Evolutionary conservation across 352 stramenopile genomes (phyloP).

Genomic region (Pythium folliculosum): DNA sequence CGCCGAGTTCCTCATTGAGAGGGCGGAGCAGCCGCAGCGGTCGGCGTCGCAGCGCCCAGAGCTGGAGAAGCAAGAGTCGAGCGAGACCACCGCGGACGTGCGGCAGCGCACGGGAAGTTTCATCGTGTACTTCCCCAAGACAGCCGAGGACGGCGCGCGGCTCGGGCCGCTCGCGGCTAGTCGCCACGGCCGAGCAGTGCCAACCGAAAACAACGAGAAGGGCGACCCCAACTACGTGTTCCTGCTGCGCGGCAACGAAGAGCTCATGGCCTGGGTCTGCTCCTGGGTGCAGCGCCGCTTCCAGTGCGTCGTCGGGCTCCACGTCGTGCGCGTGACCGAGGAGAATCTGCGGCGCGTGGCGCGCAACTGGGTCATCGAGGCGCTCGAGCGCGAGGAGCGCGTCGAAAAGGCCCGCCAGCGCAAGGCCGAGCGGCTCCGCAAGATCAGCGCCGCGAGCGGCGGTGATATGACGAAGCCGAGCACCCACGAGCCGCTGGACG

Average conservation of each 20-base stretch:
- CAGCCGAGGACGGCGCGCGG: slow-evolving; percentile 7
- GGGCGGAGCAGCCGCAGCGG: slow-evolving; percentile 20
- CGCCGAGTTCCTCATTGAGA: slow-evolving; percentile 25
- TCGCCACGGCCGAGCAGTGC: neutral
- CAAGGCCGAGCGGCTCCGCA: slow-evolving; percentile 17
- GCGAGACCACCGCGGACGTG: slow-evolving; percentile 2
- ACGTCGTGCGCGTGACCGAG: slow-evolving; percentile 27
- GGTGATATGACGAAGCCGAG: neutral
- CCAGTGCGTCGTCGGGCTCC: slow-evolving; percentile 35
- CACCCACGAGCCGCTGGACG: neutral
- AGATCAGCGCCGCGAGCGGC: slow-evolving; percentile 12
- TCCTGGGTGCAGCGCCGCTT: slow-evolving; percentile 38
- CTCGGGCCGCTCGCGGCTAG: neutral
- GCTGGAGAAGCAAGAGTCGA: neutral
- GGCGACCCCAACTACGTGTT: slow-evolving; percentile 29
- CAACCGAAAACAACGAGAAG: neutral
- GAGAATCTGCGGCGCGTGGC: slow-evolving; percentile 26
- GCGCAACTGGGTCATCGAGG: slow-evolving; percentile 20
- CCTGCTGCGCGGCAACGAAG: slow-evolving; percentile 35
- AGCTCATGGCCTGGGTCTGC: slow-evolving; percentile 33
- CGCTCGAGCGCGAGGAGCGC: slow-evolving; percentile 22
- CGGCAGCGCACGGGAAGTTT: slow-evolving; percentile 18
- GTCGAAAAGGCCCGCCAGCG: neutral
- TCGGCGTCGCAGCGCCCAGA: slow-evolving; percentile 4
- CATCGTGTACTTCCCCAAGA: slow-evolving; percentile 27